Percentiles rank a stretch among this genome's conserved stretches.
phyloP scores from a whole-genome alignment of 2,329 filamentous ascomycete species.

The Ascochyta rabiei region DNA sequence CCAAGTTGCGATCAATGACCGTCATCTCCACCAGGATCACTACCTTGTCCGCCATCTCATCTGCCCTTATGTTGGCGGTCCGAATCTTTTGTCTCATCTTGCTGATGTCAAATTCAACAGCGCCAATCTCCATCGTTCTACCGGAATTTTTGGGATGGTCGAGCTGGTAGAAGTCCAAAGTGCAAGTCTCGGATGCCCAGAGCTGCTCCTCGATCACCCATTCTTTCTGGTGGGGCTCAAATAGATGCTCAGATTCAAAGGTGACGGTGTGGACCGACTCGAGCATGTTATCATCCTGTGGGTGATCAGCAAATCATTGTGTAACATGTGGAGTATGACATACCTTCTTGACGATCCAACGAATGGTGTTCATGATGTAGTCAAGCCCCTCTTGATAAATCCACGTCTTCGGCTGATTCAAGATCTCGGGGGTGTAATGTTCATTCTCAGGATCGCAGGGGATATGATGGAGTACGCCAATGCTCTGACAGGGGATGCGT shows the following conservation, averaged over 20 bases:
- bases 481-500: conserved; percentile 14
- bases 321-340: not conserved
- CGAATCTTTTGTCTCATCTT: conserved; percentile 1
- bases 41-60: not conserved
- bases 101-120: conserved; percentile 18
- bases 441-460: not conserved
- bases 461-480: conserved; percentile 17
- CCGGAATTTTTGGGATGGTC: conserved; percentile 14
- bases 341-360: conserved; percentile 25
- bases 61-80: not conserved
- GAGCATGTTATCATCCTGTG: not conserved
- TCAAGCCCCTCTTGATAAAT: not conserved
- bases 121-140: conserved; percentile 16
- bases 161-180: conserved; percentile 15
- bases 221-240: not conserved
- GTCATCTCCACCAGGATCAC: conserved; percentile 19
- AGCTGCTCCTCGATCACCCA: conserved; percentile 15
- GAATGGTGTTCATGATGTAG: conserved; percentile 17
- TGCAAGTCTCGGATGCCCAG: conserved; percentile 19
- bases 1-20: conserved; percentile 21
- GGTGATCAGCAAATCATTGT: not conserved
- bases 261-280: conserved; percentile 1
- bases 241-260: conserved; percentile 1
- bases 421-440: not conserved
- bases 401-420: not conserved